Evolutionary conservation across 345 rosid species (phyloP).

Genomic region (Camelina hispida): DNA sequence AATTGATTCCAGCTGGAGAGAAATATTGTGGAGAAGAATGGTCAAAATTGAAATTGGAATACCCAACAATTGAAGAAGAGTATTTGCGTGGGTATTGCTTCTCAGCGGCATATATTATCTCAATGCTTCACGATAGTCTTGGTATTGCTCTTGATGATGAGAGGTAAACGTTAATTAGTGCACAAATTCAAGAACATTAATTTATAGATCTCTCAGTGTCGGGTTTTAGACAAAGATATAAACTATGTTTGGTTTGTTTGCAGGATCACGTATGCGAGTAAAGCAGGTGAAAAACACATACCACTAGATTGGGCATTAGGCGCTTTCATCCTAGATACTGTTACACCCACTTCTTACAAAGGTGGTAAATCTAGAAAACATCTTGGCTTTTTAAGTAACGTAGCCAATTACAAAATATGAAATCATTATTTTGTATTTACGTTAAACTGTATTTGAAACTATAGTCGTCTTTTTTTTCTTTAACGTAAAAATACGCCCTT

Average conservation of each 20-base stretch:
- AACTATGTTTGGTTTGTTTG: neutral
- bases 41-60: no score
- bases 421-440: neutral
- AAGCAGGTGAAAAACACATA: constrained; percentile 51
- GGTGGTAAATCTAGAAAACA: constrained; percentile 15
- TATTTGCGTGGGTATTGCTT: no score
- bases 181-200: no score
- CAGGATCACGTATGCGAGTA: constrained; percentile 65
- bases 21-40: no score
- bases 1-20: no score
- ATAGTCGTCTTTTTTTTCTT: neutral
- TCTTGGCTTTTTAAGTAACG: constrained; percentile 10
- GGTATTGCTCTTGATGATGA: no score
- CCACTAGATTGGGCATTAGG: constrained; percentile 92
- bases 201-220: no score
- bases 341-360: constrained; percentile 8
- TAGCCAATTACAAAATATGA: constrained; percentile 13
- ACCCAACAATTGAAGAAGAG: no score
- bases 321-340: constrained; percentile 71
- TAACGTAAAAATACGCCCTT: neutral
- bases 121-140: no score
- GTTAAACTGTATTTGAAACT: neutral
- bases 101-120: no score
- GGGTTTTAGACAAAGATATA: no score
- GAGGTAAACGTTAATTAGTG: no score